A percentile compares a stretch with the other conserved stretches of the same genome.
Evolutionary conservation across 345 rosid genomes (phyloP).

Genomic region (Firmiana major): DNA sequence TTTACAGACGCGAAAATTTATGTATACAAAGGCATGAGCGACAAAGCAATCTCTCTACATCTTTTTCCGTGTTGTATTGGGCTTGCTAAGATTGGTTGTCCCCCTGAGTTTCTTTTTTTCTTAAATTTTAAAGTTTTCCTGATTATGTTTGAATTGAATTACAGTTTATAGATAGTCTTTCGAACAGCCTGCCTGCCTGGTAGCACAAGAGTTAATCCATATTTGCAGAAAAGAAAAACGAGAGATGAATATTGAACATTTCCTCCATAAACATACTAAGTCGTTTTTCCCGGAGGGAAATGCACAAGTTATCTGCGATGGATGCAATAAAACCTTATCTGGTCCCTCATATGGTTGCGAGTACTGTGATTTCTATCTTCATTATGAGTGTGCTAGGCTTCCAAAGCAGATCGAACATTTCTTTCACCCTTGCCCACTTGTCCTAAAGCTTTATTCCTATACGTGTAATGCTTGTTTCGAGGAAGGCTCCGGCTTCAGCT

Average conservation of each 20-base stretch:
- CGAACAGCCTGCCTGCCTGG: background rate
- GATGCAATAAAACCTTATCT: background rate
- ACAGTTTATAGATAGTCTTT: no score
- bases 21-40: no score
- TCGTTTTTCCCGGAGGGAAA: background rate
- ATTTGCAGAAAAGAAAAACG: background rate
- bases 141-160: background rate
- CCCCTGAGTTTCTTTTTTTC: background rate
- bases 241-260: conserved; percentile 2
- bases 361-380: background rate
- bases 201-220: background rate
- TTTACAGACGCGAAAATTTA: no score
- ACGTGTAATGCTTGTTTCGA: background rate
- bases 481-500: background rate
- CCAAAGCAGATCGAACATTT: background rate
- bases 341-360: background rate
- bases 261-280: background rate
- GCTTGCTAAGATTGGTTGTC: no score
- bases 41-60: no score
- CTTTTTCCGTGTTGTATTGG: no score
- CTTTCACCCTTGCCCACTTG: conserved; percentile 12
- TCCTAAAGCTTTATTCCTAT: background rate
- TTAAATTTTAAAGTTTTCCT: background rate
- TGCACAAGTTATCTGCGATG: background rate
- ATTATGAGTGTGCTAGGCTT: conserved; percentile 1